These are phyloP conservation scores for Asterionellopsis glacialis DNA, from an alignment of 108 stramenopile genomes.

Conservation along the genomic window DNA sequence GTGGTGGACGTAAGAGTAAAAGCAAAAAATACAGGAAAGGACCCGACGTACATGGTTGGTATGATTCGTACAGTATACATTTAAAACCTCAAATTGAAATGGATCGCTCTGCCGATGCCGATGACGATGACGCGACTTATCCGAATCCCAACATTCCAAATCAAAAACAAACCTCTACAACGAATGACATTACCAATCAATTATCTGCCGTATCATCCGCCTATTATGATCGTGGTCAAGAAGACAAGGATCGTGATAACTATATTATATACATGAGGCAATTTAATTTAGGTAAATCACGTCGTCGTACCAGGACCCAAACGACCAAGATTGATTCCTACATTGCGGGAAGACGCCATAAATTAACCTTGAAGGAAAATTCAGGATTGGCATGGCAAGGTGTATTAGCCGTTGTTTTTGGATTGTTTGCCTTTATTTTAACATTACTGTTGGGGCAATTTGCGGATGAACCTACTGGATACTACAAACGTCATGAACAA, in stretches of 20 bases:
- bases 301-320: constrained; percentile 47
- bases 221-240: too few species aligned
- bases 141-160: background rate
- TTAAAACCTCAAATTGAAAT: constrained; percentile 22
- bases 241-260: constrained; percentile 8
- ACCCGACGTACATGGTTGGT: constrained; percentile 55
- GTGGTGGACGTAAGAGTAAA: constrained; percentile 22
- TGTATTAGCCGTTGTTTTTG: constrained; percentile 56
- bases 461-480: constrained; percentile 41
- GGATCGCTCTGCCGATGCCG: constrained; percentile 7
- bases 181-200: constrained; percentile 1
- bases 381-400: constrained; percentile 57
- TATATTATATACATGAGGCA: constrained; percentile 50
- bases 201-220: constrained; percentile 1
- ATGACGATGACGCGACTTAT: constrained; percentile 6
- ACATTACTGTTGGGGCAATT: constrained; percentile 70
- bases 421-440: constrained; percentile 55
- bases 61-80: constrained; percentile 46
- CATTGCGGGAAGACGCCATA: constrained; percentile 52
- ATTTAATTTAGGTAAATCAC: constrained; percentile 57
- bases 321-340: constrained; percentile 66
- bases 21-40: constrained; percentile 36
- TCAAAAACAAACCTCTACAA: background rate
- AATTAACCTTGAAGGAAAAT: constrained; percentile 56
- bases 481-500: too few species aligned